Percentiles rank a stretch among this genome's conserved stretches.
Conservation (phyloP, 306 rosid species). For the Nissolia schottii region DNA sequence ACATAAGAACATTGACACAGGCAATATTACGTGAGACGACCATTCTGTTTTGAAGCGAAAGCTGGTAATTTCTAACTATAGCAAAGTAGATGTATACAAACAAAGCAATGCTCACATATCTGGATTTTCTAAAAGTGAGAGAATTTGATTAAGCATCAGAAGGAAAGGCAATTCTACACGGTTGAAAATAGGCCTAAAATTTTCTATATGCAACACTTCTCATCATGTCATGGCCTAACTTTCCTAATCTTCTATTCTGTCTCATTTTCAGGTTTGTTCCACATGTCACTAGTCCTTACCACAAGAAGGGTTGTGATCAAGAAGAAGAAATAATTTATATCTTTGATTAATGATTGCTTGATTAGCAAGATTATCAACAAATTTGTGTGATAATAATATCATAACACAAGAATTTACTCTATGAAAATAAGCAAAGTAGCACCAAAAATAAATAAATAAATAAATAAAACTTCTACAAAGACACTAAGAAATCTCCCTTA, state of each 20-base stretch:
- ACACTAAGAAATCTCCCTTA: background rate
- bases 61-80: background rate
- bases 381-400: background rate
- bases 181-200: background rate
- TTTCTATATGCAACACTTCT: background rate
- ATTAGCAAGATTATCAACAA: background rate
- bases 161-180: background rate
- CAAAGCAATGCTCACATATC: background rate
- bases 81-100: background rate
- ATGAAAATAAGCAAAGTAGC: background rate
- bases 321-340: background rate
- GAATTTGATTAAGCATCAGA: background rate
- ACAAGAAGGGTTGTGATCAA: background rate
- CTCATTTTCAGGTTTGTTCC: background rate
- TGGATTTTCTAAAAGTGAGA: background rate
- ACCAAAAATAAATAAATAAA: background rate
- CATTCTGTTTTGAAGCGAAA: background rate
- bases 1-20: background rate
- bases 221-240: constrained; percentile 19
- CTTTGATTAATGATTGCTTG: background rate
- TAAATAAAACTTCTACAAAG: background rate
- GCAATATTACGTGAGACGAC: background rate
- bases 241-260: background rate
- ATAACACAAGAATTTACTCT: background rate
- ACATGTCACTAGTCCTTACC: background rate